These are phyloP conservation scores for Chaetoscypha palmicola DNA, from an alignment of 2,329 filamentous ascomycete species.

Conservation along the genomic window DNA sequence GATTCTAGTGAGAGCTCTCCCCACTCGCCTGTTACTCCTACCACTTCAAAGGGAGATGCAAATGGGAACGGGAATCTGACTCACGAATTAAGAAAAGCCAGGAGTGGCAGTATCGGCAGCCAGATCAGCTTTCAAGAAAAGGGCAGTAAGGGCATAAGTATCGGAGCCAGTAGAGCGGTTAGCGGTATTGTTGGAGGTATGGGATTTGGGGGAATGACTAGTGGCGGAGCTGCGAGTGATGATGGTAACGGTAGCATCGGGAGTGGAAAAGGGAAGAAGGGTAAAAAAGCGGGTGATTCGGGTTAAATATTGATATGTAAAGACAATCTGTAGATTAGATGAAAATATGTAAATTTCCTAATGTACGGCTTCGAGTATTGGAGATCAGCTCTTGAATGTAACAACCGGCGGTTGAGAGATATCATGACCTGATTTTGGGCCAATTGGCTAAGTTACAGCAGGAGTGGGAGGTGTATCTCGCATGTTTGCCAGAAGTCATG, in stretches of 20 bases:
- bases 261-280: constrained; percentile 1
- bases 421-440: background rate
- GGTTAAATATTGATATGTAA: background rate
- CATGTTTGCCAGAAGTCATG: too few relatives aligned
- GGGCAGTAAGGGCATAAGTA: constrained; percentile 21
- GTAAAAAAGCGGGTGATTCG: too few relatives aligned
- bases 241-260: constrained; percentile 2
- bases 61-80: constrained; percentile 9
- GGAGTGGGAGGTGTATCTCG: too few relatives aligned
- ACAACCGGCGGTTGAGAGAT: too few relatives aligned
- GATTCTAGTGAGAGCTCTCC: constrained; percentile 15
- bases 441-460: too few relatives aligned
- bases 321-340: background rate
- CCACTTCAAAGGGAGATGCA: constrained; percentile 4
- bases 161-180: constrained; percentile 24
- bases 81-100: constrained; percentile 8
- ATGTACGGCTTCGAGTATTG: too few relatives aligned
- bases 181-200: constrained; percentile 18
- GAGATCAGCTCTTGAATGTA: too few relatives aligned
- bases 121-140: constrained; percentile 23
- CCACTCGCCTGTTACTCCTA: constrained; percentile 12
- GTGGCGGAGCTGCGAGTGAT: constrained; percentile 8
- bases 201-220: constrained; percentile 15
- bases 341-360: background rate
- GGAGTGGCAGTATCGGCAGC: constrained; percentile 24